These are phyloP conservation scores for Panicum virgatum DNA, from an alignment of 202 grass and related monocot genomes.

Conservation along the genomic window DNA sequence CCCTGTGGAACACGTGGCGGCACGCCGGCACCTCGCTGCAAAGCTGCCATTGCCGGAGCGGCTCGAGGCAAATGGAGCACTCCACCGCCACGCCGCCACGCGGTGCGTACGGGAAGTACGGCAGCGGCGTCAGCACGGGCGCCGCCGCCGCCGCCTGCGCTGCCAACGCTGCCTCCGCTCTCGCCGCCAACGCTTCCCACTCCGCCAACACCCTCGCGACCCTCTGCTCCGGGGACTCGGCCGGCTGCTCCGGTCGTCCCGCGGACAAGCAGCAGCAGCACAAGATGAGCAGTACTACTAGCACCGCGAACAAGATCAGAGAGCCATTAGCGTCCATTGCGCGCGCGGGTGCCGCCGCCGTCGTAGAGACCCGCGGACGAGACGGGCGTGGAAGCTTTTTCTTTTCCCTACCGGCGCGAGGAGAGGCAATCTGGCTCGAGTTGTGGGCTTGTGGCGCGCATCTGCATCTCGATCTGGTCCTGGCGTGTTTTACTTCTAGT, in stretches of 20 bases:
- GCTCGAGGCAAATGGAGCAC: constrained; percentile 34
- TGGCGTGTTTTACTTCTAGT: too few relatives aligned
- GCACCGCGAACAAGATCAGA: neutral
- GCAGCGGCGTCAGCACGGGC: neutral
- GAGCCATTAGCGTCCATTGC: neutral
- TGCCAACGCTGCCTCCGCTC: neutral
- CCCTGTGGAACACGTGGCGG: constrained; percentile 18
- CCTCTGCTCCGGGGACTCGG: neutral
- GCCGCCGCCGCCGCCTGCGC: neutral
- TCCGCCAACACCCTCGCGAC: neutral
- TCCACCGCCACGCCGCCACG: neutral
- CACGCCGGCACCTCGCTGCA: constrained; percentile 33
- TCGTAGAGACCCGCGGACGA: too few relatives aligned
- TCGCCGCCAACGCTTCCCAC: neutral
- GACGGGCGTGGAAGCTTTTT: neutral
- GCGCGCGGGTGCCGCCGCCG: too few relatives aligned
- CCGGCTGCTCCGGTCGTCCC: neutral
- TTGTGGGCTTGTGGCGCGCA: neutral
- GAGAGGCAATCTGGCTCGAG: neutral
- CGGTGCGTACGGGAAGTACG: neutral
- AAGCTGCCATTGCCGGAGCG: neutral
- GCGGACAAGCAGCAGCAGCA: fast-evolving
- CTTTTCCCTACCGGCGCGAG: neutral
- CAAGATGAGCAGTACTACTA: fast-evolving
- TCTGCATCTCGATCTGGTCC: neutral